Percentiles rank a stretch among this genome's conserved stretches.
phyloP scores from a whole-genome alignment of 371 early-diverging fungal species.

The Mortierella sp. region DNA sequence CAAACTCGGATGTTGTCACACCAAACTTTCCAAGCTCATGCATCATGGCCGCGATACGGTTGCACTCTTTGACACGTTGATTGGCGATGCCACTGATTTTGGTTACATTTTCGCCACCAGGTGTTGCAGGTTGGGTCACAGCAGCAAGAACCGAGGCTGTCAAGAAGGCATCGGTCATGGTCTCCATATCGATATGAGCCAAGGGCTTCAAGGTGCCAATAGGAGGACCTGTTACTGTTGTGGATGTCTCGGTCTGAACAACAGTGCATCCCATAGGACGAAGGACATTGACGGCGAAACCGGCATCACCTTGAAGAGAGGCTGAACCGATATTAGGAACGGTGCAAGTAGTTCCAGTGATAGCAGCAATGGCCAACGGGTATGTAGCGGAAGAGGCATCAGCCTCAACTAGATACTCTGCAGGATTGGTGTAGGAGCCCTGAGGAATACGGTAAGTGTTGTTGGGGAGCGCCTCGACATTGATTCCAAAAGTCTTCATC shows the following conservation, averaged over 20 bases:
- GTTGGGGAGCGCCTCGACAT: constrained; percentile 79
- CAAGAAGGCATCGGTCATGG: constrained; percentile 98
- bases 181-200: constrained; percentile 93
- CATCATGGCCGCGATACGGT: constrained; percentile 97
- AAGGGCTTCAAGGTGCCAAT: constrained; percentile 81
- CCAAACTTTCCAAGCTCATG: constrained; percentile 93
- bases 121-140: constrained; percentile 70
- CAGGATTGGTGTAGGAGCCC: constrained; percentile 84
- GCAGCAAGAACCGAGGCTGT: constrained; percentile 96
- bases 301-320: constrained; percentile 93
- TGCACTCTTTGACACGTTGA: constrained; percentile 98
- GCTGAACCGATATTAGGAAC: constrained; percentile 92
- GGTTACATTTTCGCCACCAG: constrained; percentile 71
- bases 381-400: constrained; percentile 98
- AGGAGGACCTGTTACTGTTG: constrained; percentile 93
- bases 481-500: constrained; percentile 95
- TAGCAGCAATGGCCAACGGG: constrained; percentile 97
- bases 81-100: constrained; percentile 96
- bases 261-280: constrained; percentile 94
- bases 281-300: constrained; percentile 93
- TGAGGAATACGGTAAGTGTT: constrained; percentile 89
- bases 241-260: constrained; percentile 86
- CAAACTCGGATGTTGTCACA: constrained; percentile 83
- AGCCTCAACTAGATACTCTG: constrained; percentile 90
- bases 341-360: constrained; percentile 90